Base-by-base conservation (phyloP, 495 filamentous ascomycete species). In the Penicillium paradoxum region DNA sequence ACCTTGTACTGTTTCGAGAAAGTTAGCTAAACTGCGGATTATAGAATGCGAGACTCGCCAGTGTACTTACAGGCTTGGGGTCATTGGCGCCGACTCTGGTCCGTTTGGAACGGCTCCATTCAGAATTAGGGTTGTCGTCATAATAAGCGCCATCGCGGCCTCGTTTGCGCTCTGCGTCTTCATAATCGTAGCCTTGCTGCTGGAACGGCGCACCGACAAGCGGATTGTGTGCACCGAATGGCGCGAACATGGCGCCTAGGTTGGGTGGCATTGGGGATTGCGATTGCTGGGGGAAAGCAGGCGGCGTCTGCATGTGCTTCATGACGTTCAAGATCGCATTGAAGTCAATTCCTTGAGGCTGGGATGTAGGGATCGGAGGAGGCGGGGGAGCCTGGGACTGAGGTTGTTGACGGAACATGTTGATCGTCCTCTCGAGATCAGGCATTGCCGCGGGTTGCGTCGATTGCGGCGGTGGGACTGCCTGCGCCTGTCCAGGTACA, bases 171-270 rank as follows among this genome's bases (percentile, higher is more conserved):
- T 75, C 72, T 3, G 72, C 66, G 44, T 77, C 71, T 48, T 77
- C 73, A 36, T 67, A 72, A 13, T 13, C 44, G 42, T 61, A 53
- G 45, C 57, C 58, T 46, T 29, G 55, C 46, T 66, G 60, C 47
- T 51, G 45, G 45, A 61, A 49, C 19, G 66, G 49, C 22, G 65
- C 50, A 56, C 57, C 51, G 42, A 48, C 30, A 27, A 60, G 54
- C 45, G 68, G 64, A 45, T 67, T 69, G 47, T 73, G 72, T 21
- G 63, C 66, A 15, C 63, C 54, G 36, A 79, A 70, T 54, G 77
- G 72, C 4, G 76, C 74, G 51, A 83, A 73, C 17, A 83, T 70
- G 15, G 70, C 73, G 41, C 76, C 75, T 0, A 84, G 67, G 41
- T 73, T 70, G 2, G 71, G 66, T 14, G 66, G 39, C 55, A 75